Percentiles rank a stretch among this genome's conserved stretches.
Evolutionary conservation across 2,329 filamentous ascomycete genomes (phyloP).

Genomic region (Exserohilum rostratum): DNA sequence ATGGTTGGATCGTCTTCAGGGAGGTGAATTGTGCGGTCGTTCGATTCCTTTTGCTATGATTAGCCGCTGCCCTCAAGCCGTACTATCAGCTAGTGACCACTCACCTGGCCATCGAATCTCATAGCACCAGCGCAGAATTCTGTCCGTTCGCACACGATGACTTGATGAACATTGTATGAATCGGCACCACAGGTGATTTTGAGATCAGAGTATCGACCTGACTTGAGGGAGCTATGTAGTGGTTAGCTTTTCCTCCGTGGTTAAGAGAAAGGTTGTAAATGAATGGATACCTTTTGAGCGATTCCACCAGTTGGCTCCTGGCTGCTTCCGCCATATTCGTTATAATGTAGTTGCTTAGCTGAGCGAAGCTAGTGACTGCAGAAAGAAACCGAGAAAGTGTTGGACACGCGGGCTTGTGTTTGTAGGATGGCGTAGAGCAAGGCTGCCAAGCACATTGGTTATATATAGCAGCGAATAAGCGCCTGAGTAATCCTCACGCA

Average conservation of each 20-base stretch:
- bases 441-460: too few relatives aligned
- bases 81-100: not conserved
- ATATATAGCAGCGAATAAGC: too few relatives aligned
- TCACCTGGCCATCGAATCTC: not conserved
- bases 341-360: not conserved
- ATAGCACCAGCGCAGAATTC: not conserved
- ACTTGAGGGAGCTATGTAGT: not conserved
- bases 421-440: too few relatives aligned
- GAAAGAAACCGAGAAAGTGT: too few relatives aligned
- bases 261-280: not conserved
- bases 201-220: not conserved
- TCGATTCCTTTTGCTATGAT: not conserved
- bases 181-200: not conserved
- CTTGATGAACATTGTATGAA: not conserved
- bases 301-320: not conserved
- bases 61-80: not conserved
- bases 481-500: too few relatives aligned
- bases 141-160: not conserved
- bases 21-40: not conserved
- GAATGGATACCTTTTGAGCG: not conserved
- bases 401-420: too few relatives aligned
- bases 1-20: not conserved
- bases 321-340: not conserved
- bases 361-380: too few relatives aligned
- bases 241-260: not conserved